Evolutionary conservation across 2,329 filamentous ascomycete species (phyloP), one percentile per base, ranked within the genome.

Genomic region (Dothidotthia symphoricarpi): DNA sequence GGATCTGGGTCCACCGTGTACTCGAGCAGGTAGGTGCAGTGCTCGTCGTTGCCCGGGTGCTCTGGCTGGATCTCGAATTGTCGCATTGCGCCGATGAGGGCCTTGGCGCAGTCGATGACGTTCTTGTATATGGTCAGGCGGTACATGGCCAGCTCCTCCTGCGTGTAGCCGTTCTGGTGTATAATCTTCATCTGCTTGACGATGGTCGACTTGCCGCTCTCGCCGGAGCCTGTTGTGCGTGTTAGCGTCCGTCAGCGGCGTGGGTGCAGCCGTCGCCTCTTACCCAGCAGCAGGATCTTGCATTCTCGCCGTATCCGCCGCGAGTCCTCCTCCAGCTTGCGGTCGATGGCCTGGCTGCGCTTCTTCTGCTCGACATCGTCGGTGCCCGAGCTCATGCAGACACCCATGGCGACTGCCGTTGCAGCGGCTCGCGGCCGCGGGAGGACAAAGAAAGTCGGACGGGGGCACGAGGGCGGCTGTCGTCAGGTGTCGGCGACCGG

Each of bases 141-240:
- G 73, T 97, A 97, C 65, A 95, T 85, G 59, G 86, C 86, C 33
- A 97, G 77, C 69, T 98, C 93, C 59, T 97, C 91, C 53, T 88
- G 82, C 9, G 88, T 90, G 70, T 98, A 98, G 45, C 93, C 93
- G 71, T 96, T 95, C 60, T 97, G 85, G 64, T 98, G 93, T 63
- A 98, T 97, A 58, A 98, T 98, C 73, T 97, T 98, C 93, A 98
- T 98, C 76, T 98, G 93, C 71, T 98, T 98, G 55, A 98, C 93
- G 59, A 98, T 97, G 8, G 93, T 98, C 41, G 93, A 97, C 72
- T 98, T 98, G 55, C 93, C 93, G 70, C 91, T 97, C 74, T 98
- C 93, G 52, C 93, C 93, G 51, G 93, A 97, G 52, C 93, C 93
- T 96, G 66, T 32, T 44, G 34, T 22, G 39, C 36, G 28, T 28